phyloP scores from a whole-genome alignment of 2,329 filamentous ascomycete genomes.

The Colletotrichum shisoi region DNA sequence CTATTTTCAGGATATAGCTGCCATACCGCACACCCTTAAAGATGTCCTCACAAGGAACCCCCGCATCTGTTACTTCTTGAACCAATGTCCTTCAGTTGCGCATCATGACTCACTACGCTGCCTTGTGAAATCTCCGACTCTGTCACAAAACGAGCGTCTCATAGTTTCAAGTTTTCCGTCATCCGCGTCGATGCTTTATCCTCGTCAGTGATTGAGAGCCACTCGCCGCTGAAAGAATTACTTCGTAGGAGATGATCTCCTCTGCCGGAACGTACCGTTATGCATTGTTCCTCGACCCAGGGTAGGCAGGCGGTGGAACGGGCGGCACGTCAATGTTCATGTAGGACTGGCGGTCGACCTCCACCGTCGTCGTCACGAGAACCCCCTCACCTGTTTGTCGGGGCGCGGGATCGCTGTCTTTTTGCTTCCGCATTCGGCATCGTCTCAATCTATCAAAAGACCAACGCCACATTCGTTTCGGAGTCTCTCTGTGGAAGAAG shows the following conservation, averaged over 20 bases:
- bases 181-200: not conserved
- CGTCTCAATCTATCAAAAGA: not conserved
- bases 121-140: not conserved
- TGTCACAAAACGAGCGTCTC: not conserved
- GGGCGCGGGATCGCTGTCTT: not conserved
- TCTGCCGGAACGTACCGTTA: not conserved
- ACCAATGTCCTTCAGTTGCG: not conserved
- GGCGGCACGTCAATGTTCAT: not conserved
- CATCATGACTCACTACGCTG: constrained; percentile 22
- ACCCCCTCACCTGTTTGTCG: constrained; percentile 7
- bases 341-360: constrained; percentile 17
- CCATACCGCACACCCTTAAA: not conserved
- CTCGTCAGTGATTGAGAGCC: not conserved
- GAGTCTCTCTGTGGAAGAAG: not conserved
- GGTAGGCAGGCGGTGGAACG: constrained; percentile 15
- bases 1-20: not conserved
- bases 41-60: not conserved
- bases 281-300: not conserved
- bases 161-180: not conserved
- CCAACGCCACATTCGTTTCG: not conserved
- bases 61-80: not conserved
- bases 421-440: not conserved
- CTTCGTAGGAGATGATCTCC: not conserved
- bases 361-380: constrained; percentile 18
- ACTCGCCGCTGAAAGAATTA: not conserved